phyloP scores from a whole-genome alignment of 108 stramenopile genomes.

The Nitzschia sp. region DNA sequence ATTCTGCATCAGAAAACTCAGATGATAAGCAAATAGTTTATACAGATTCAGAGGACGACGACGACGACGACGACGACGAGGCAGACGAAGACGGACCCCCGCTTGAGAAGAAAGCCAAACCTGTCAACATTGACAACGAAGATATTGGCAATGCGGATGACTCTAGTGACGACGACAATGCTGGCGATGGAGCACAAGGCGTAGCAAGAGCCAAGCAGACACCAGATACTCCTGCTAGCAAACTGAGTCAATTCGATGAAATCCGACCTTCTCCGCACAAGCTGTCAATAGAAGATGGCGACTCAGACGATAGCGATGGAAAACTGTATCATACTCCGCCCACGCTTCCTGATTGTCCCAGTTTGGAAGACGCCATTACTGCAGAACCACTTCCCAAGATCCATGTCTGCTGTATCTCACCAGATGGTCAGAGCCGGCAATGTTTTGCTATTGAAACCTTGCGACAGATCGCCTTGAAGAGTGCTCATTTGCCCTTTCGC shows the following conservation, averaged over 20 bases:
- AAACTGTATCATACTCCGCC: neutral
- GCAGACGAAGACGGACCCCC: conserved; percentile 12
- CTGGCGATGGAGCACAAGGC: neutral
- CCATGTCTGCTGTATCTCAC: conserved; percentile 75
- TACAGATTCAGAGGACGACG: conserved; percentile 9
- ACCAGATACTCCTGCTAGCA: neutral
- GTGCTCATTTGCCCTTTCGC: conserved; percentile 21
- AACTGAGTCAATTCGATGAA: conserved; percentile 4
- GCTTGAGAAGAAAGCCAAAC: neutral
- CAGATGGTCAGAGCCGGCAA: conserved; percentile 59
- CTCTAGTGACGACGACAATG: conserved; percentile 16
- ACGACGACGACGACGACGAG: conserved; percentile 20
- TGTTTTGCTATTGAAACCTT: conserved; percentile 86
- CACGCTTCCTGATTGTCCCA: conserved; percentile 42
- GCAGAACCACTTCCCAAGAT: conserved; percentile 45
- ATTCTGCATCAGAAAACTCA: conserved; percentile 23
- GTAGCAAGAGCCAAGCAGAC: neutral
- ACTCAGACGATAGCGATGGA: conserved; percentile 3
- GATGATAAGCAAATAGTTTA: conserved; percentile 24
- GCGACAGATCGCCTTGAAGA: conserved; percentile 61
- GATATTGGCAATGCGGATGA: conserved; percentile 34
- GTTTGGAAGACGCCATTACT: conserved; percentile 68
- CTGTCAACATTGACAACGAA: conserved; percentile 35
- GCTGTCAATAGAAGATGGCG: neutral
- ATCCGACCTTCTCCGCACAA: conserved; percentile 23